Evolutionary conservation across 2,329 filamentous ascomycete species (phyloP), one percentile per base, ranked within the genome.

Genomic region (Ophiosphaerella korrae): DNA sequence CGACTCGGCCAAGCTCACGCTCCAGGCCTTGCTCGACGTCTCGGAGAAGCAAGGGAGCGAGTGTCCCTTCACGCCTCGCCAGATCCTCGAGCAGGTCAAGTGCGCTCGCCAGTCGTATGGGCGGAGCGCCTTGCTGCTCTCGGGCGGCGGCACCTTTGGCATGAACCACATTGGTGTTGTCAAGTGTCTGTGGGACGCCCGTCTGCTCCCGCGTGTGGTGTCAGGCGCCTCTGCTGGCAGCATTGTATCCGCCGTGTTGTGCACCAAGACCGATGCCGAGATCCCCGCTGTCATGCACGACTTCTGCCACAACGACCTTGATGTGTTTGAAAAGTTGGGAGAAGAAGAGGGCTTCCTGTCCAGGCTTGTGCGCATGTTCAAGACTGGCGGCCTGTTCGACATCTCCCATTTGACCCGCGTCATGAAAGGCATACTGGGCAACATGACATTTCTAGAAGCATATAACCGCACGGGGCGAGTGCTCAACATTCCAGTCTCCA

Each of bases 401-500:
- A 95, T 95, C 63, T 83, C 84, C 21, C 86, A 96, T 71, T 77
- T 97, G 42, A 87, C 84, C 2, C 82, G 87, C 40, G 91, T 96
- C 5, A 94, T 97, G 90, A 84, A 85, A 47, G 80, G 81, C 29
- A 78, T 94, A 65, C 81, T 96, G 7, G 92, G 92, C 33, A 90
- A 97, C 63, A 88, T 96, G 64, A 97, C 93, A 0, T 97, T 97
- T 62, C 90, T 93, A 67, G 93, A 97, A 74, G 91, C 92, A 1
- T 97, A 97, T 77, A 96, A 96, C 69, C 87, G 92, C n/a, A 96
- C 92, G 0, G 84, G 91, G 24, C 84, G 92, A 51, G 92, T 97
- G 54, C 84, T 96, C 66, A 97, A 97, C 71, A 96, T 97, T 33
- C 92, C 90, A 51, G 92, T 97, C 6, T 96, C 92, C 0, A 91